Evolutionary conservation across 2,329 filamentous ascomycete species (phyloP).

Genomic region (Apiospora phragmitis): DNA sequence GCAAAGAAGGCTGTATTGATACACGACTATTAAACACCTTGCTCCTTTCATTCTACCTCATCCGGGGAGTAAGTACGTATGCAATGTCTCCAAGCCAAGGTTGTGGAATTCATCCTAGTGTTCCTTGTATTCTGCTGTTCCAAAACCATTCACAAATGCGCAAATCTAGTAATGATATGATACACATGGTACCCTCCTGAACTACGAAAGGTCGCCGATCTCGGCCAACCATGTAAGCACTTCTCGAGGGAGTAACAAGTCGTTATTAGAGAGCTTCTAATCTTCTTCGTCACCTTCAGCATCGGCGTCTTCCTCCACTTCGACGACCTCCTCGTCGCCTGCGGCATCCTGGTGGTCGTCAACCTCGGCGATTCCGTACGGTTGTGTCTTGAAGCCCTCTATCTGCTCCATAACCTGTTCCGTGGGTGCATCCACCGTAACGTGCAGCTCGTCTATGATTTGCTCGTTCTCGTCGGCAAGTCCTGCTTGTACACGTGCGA

Average conservation of each 20-base stretch:
- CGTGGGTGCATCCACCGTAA: slow-evolving; percentile 55
- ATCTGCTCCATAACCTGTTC: slow-evolving; percentile 55
- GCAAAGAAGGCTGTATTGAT: not conserved
- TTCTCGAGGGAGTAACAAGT: not conserved
- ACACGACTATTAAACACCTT: not conserved
- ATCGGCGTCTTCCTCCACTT: slow-evolving; percentile 32
- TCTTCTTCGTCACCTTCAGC: slow-evolving; percentile 50
- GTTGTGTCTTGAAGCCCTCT: slow-evolving; percentile 52
- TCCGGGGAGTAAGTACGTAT: not conserved
- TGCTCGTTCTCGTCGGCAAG: slow-evolving; percentile 49
- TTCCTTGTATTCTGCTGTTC: not conserved
- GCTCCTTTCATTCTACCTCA: not conserved
- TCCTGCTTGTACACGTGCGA: slow-evolving; percentile 52
- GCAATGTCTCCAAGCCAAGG: not conserved
- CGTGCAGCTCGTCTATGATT: slow-evolving; percentile 56
- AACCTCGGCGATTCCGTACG: slow-evolving; percentile 40
- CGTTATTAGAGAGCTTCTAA: slow-evolving; percentile 14
- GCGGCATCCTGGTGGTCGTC: slow-evolving; percentile 17
- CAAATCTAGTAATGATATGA: not conserved
- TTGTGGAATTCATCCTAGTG: not conserved
- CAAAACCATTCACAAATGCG: not conserved
- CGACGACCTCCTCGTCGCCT: not conserved
- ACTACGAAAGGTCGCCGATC: not conserved
- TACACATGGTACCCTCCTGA: not conserved
- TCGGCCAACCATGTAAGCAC: not conserved